Base-by-base conservation (phyloP, 495 filamentous ascomycete species). In the Penicillium macrosclerotiorum region DNA sequence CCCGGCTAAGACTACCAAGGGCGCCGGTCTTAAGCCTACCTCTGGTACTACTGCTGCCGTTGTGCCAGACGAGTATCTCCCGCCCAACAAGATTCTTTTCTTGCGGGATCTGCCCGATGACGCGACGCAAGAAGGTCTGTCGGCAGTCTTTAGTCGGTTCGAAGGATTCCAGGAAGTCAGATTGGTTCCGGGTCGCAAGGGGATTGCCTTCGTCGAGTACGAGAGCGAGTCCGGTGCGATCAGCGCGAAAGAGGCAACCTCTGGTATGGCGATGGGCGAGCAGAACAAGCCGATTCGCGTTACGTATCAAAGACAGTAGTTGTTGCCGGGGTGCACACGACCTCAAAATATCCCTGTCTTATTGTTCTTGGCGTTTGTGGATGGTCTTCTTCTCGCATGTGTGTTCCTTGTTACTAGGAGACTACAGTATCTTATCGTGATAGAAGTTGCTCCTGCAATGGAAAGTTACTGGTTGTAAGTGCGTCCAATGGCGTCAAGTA, bases 41-140 rank as follows among this genome's bases (percentile, higher is more conserved):
- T 77, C 80, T 47, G 75, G 81, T 13, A 75, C 80, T n/a, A 72
- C 82, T 0, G 77, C 84, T 18, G 77, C 85, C 14, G 86, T 94
- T 36, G 82, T 97, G 12, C 93, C 93, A 2, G 94, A 96, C 78
- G 93, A 99, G 69, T 97, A 94, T 62, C 80, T 97, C 0, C 93
- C 90, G 3, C 92, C 94, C 34, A 99, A 97, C 78, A 95, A 94
- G 70, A 93, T 89, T 49, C 78, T 99, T n/a, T 95, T 97, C 76
- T 73, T 97, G 39, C 90, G 91, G 67, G 90, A 96, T 55, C 60
- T 99, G 35, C 92, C 94, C 12, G 89, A 94, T 52, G 86, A 89
- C 45, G 88, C 86, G 55, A 85, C 84, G 66, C 80, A 86, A 61
- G 90, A 93, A 39, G 78, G 72, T 29, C 83, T 98, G 31, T 83